Conservation (phyloP, 2,329 filamentous ascomycete genomes). For the Pseudogymnoascus sp. region DNA sequence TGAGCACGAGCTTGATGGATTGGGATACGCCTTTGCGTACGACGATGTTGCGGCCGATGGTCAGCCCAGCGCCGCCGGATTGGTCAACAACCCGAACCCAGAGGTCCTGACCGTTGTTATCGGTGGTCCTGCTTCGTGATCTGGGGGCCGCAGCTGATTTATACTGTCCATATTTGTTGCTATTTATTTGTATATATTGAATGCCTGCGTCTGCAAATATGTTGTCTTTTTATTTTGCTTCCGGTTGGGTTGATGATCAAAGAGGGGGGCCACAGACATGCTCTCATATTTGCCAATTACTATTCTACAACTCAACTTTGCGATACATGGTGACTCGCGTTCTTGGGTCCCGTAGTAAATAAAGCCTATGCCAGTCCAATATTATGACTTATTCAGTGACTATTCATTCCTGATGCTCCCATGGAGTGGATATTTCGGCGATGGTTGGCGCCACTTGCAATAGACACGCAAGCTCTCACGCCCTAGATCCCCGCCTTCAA, state of each 20-base stretch:
- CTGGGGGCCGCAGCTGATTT: neutral
- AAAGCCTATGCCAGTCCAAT: neutral
- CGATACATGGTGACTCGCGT: neutral
- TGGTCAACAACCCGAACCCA: slow-evolving; percentile 43
- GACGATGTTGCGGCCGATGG: slow-evolving; percentile 57
- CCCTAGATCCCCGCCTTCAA: too few relatives aligned
- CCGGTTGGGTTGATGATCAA: neutral
- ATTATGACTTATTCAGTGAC: neutral
- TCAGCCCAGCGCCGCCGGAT: slow-evolving; percentile 54
- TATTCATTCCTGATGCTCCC: too few relatives aligned
- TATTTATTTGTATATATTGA: slow-evolving; percentile 4
- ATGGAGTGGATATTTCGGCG: too few relatives aligned
- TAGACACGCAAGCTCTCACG: too few relatives aligned
- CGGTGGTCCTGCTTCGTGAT: neutral
- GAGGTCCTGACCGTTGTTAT: neutral
- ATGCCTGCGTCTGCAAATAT: neutral
- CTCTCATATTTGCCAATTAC: neutral
- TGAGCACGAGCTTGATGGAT: slow-evolving; percentile 48
- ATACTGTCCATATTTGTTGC: neutral
- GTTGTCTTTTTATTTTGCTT: neutral
- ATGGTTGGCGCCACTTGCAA: too few relatives aligned
- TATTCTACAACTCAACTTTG: neutral
- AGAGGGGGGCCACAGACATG: neutral
- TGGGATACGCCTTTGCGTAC: slow-evolving; percentile 65
- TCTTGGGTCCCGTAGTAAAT: neutral